Evolutionary conservation across 2,329 filamentous ascomycete species (phyloP).

Genomic region (Colletotrichum phormii): DNA sequence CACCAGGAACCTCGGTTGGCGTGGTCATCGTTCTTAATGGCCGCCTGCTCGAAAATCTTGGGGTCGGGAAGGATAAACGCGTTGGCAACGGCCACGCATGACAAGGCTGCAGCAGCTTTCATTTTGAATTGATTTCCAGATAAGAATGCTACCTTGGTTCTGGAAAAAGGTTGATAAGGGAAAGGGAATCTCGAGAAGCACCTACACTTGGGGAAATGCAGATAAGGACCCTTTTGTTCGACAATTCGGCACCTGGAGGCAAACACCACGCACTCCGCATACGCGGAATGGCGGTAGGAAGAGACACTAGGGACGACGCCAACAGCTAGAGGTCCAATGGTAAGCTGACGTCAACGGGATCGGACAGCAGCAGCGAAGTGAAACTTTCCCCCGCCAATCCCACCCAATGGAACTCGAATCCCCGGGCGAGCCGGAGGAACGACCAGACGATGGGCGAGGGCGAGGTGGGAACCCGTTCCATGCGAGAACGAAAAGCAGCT

Average conservation of each 20-base stretch:
- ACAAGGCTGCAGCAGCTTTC: slow-evolving; percentile 59
- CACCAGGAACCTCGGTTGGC: slow-evolving; percentile 44
- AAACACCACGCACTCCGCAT: background rate
- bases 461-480: background rate
- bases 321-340: slow-evolving; percentile 20
- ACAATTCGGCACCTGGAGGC: background rate
- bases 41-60: slow-evolving; percentile 55
- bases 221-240: slow-evolving; percentile 14
- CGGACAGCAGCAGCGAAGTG: slow-evolving; percentile 27
- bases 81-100: slow-evolving; percentile 59
- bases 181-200: background rate
- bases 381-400: slow-evolving; percentile 25
- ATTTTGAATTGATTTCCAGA: slow-evolving; percentile 44
- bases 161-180: slow-evolving; percentile 4
- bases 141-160: background rate
- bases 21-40: slow-evolving; percentile 46
- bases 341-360: slow-evolving; percentile 38
- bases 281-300: background rate
- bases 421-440: slow-evolving; percentile 21
- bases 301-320: slow-evolving; percentile 4
- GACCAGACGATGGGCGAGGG: slow-evolving; percentile 5
- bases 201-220: background rate
- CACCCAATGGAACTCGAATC: background rate
- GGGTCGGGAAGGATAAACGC: slow-evolving; percentile 66
- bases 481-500: background rate